Percentiles rank a stretch among this genome's conserved stretches.
These are phyloP conservation scores for Phialemonium atrogriseum DNA, from an alignment of 2,329 filamentous ascomycete genomes.

Conservation along the genomic window DNA sequence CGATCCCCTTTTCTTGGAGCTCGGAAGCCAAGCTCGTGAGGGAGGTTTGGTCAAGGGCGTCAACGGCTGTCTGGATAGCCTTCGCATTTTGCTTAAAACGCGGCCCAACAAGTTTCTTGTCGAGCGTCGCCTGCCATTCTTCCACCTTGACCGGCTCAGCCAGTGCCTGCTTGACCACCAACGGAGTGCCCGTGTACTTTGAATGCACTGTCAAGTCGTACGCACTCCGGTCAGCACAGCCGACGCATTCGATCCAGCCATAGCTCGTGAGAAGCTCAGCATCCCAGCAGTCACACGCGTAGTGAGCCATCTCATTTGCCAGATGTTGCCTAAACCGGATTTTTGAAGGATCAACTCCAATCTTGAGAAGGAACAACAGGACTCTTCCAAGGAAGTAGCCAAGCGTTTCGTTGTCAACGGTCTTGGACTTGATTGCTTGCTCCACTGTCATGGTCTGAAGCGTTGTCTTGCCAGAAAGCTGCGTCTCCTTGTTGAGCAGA, in stretches of 20 bases:
- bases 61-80: constrained; percentile 53
- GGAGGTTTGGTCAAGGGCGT: constrained; percentile 50
- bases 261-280: constrained; percentile 85
- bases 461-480: constrained; percentile 52
- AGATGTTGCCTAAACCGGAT: constrained; percentile 64
- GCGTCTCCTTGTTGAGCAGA: constrained; percentile 51
- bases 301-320: constrained; percentile 69
- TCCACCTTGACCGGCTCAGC: constrained; percentile 53
- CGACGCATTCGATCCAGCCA: constrained; percentile 97
- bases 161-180: constrained; percentile 52
- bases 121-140: constrained; percentile 54
- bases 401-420: constrained; percentile 62
- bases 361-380: constrained; percentile 52
- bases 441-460: constrained; percentile 49
- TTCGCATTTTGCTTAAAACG: constrained; percentile 61
- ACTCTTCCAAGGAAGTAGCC: constrained; percentile 62
- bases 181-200: constrained; percentile 53
- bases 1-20: constrained; percentile 6
- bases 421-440: constrained; percentile 49
- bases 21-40: constrained; percentile 43
- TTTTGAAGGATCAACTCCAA: constrained; percentile 54
- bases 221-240: constrained; percentile 73
- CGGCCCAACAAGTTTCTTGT: constrained; percentile 62
- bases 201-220: constrained; percentile 59
- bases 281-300: constrained; percentile 96